These are phyloP conservation scores for Furcasterigmium sp. DNA, from an alignment of 2,329 filamentous ascomycete species.

Conservation along the genomic window DNA sequence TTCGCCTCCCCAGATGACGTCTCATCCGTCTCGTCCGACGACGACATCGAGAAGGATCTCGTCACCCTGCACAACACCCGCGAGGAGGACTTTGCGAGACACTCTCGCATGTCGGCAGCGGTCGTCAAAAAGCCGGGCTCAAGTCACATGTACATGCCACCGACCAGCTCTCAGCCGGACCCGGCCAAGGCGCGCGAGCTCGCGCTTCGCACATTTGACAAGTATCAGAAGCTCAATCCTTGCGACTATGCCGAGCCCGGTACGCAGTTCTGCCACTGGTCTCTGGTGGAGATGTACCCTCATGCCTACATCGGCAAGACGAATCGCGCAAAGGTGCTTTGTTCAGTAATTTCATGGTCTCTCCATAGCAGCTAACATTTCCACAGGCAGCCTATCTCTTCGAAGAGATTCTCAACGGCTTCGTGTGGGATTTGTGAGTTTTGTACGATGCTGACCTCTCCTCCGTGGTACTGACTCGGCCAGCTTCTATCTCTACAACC, in stretches of 20 bases:
- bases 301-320: constrained; percentile 50
- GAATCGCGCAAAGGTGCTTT: constrained; percentile 43
- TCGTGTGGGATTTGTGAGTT: constrained; percentile 73
- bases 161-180: background rate
- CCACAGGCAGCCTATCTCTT: constrained; percentile 45
- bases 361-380: constrained; percentile 6
- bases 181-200: background rate
- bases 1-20: too few species aligned
- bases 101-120: background rate
- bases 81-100: too few species aligned
- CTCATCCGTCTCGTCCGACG: too few species aligned
- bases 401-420: constrained; percentile 50
- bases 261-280: constrained; percentile 43
- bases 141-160: background rate
- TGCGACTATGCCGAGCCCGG: constrained; percentile 16
- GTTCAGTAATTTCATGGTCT: background rate
- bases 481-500: constrained; percentile 64
- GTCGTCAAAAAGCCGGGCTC: background rate
- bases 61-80: too few species aligned
- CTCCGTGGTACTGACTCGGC: constrained; percentile 7
- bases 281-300: constrained; percentile 52
- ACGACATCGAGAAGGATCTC: too few species aligned
- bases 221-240: constrained; percentile 5
- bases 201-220: constrained; percentile 3
- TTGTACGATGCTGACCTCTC: background rate